A percentile compares a stretch with the other conserved stretches of the same genome.
These are phyloP conservation scores for Conticribra guillardii DNA, from an alignment of 108 stramenopile species.

Conservation along the genomic window DNA sequence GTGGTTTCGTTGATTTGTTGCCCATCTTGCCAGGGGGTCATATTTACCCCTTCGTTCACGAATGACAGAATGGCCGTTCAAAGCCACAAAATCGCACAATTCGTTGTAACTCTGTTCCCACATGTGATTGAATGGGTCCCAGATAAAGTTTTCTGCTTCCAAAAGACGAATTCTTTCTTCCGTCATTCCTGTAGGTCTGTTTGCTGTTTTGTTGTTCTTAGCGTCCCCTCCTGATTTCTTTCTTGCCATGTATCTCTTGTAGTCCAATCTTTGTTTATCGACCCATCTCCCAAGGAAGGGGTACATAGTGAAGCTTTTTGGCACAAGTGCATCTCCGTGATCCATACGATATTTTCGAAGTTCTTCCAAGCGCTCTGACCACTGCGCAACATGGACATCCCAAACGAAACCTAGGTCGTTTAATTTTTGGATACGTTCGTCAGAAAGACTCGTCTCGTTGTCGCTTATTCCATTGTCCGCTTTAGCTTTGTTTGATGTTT, in stretches of 20 bases:
- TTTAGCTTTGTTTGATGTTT: not conserved
- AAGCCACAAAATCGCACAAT: constrained; percentile 25
- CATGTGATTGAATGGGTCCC: constrained; percentile 34
- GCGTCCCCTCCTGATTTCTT: constrained; percentile 25
- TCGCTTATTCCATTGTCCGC: not conserved
- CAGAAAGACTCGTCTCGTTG: constrained; percentile 25
- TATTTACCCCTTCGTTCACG: constrained; percentile 19
- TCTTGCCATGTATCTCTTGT: constrained; percentile 36
- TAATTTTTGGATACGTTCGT: constrained; percentile 44
- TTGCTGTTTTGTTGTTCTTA: constrained; percentile 17
- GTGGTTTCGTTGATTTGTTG: constrained; percentile 63
- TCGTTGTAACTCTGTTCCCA: constrained; percentile 47
- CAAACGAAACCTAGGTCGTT: constrained; percentile 48
- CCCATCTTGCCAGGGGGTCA: constrained; percentile 71
- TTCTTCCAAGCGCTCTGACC: constrained; percentile 45
- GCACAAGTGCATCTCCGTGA: constrained; percentile 61
- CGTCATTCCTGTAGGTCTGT: constrained; percentile 41
- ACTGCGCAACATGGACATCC: constrained; percentile 49
- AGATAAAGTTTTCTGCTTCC: constrained; percentile 45
- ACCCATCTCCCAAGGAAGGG: constrained; percentile 63
- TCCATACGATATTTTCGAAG: constrained; percentile 44
- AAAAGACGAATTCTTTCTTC: constrained; percentile 47
- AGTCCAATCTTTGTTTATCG: constrained; percentile 52
- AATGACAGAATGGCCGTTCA: constrained; percentile 43
- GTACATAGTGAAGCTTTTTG: constrained; percentile 41